Base-by-base conservation (phyloP, 805 yeast species). In the Candida hungchunana region DNA sequence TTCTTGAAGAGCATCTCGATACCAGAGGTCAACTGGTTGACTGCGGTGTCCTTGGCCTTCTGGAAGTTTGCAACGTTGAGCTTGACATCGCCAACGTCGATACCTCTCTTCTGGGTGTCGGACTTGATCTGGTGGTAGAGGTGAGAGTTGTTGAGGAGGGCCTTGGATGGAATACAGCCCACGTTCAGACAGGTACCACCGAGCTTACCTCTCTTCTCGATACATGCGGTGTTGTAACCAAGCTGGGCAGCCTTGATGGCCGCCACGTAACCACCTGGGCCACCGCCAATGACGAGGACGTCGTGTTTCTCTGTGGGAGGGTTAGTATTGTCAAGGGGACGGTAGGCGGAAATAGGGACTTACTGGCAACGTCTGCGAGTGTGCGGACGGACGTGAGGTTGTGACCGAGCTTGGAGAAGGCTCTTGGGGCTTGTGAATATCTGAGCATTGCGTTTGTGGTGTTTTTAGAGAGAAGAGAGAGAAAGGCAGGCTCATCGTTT, bases 121-220 rank as follows among this genome's bases (percentile, higher is more conserved):
- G 78, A 82, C 63, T 78, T 71, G 64, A 93, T 83, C 62, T 80
- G 82, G 64, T 93, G 97, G 71, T 75, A 90, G 50, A 90, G 63
- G 43, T 88, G 96, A 13, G 97, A 84, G 74, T 93, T 93, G 79
- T 93, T 90, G 56, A 93, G 71, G 42, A 93, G 66, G 6, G 98
- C 85, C 67, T 93, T 93, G 48, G 98, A 93, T 41, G 99, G 99
- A 57, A 93, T 93, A 75, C 99, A 93, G 32, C 99, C 99, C 36
- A 93, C 97, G 65, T 93, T 93, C 55, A 94, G 71, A 77, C 99
- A 93, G 38, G 98, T 93, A 57, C 99, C 99, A 46, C 99, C 99
- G 46, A 94, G 75, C 29, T 78, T 67, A 30, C 99, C 99, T 66
- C 99, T 82, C 69, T 87, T 88, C 66, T 93, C 99, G 49, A 93